phyloP scores from a whole-genome alignment of 2,329 filamentous ascomycete species.

The Neoascochyta sp. region DNA sequence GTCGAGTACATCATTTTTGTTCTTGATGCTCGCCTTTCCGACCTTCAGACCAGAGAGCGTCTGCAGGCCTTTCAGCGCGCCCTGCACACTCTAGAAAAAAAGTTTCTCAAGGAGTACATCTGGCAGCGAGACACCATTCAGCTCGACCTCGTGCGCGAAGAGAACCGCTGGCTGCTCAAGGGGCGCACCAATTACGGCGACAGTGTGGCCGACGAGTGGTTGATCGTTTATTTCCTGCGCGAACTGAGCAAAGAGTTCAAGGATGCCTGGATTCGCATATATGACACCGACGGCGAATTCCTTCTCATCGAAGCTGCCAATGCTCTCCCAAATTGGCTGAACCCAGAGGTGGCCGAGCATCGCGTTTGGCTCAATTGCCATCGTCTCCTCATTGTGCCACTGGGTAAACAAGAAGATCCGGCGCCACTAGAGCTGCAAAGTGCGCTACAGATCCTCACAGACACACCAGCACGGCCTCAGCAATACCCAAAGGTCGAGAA shows the following conservation, averaged over 20 bases:
- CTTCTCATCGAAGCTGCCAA: slow-evolving; percentile 90
- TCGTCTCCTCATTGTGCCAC: slow-evolving; percentile 69
- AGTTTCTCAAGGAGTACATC: slow-evolving; percentile 77
- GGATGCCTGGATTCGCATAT: slow-evolving; percentile 75
- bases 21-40: slow-evolving; percentile 54
- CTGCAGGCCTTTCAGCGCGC: slow-evolving; percentile 71
- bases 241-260: slow-evolving; percentile 71
- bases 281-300: slow-evolving; percentile 91
- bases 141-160: slow-evolving; percentile 59
- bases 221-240: slow-evolving; percentile 83
- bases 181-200: slow-evolving; percentile 87
- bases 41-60: slow-evolving; percentile 57
- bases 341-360: slow-evolving; percentile 82
- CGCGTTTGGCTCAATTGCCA: slow-evolving; percentile 84
- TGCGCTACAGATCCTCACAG: slow-evolving; percentile 60
- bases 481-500: slow-evolving; percentile 73
- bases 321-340: slow-evolving; percentile 83
- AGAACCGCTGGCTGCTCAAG: slow-evolving; percentile 60
- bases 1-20: slow-evolving; percentile 81
- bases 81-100: slow-evolving; percentile 59
- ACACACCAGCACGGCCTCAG: slow-evolving; percentile 57
- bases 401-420: slow-evolving; percentile 33
- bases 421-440: slow-evolving; percentile 57
- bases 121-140: slow-evolving; percentile 86
- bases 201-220: slow-evolving; percentile 95